phyloP scores from a whole-genome alignment of 2,329 filamentous ascomycete genomes.

The Colletotrichum liaoningense region DNA sequence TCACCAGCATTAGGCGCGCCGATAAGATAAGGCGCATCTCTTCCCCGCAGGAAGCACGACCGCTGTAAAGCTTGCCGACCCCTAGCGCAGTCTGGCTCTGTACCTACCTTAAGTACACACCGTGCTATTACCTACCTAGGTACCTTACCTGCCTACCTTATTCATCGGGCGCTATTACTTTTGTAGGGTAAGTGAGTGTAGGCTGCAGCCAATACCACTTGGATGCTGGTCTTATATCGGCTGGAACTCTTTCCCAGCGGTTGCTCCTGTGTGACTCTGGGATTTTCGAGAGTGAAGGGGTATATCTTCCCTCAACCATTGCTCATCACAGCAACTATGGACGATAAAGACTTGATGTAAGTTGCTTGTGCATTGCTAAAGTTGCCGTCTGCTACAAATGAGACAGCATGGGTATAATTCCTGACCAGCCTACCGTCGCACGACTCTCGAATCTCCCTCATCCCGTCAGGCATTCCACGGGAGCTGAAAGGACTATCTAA shows the following conservation, averaged over 20 bases:
- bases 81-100: conserved; percentile 9
- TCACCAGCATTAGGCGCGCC: neutral
- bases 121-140: neutral
- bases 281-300: too few species aligned
- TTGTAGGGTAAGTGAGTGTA: too few species aligned
- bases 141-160: neutral
- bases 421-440: conserved; percentile 3
- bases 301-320: neutral
- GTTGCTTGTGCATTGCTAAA: conserved; percentile 12
- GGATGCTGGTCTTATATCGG: too few species aligned
- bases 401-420: conserved; percentile 34
- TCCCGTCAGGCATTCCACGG: conserved; percentile 40
- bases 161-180: neutral
- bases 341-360: neutral
- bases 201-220: too few species aligned
- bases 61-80: conserved; percentile 15
- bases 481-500: conserved; percentile 63
- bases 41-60: conserved; percentile 28
- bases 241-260: too few species aligned
- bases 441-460: conserved; percentile 30
- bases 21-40: conserved; percentile 29
- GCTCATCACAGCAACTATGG: neutral
- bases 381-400: conserved; percentile 3
- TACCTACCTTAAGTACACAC: neutral
- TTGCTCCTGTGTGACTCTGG: too few species aligned